Evolutionary conservation across 2,329 filamentous ascomycete species (phyloP).

Genomic region (Hymenotorrendiella dingleyae): DNA sequence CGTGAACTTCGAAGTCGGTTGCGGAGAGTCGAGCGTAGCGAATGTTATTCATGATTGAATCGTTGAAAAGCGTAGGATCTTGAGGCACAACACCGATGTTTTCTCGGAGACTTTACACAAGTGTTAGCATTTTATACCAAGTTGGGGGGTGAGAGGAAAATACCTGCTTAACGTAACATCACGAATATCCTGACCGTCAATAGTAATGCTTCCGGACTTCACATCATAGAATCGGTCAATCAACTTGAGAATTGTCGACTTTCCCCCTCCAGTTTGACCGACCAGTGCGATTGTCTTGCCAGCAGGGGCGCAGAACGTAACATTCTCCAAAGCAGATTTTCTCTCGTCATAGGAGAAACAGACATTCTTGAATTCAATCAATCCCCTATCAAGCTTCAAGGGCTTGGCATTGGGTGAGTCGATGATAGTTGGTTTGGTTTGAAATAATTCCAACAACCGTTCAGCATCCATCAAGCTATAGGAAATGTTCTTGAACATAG

Average conservation of each 20-base stretch:
- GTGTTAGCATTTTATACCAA: not conserved
- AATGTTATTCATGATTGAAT: slow-evolving; percentile 38
- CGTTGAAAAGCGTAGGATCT: slow-evolving; percentile 50
- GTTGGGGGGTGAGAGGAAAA: slow-evolving; percentile 41
- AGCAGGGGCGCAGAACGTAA: slow-evolving; percentile 31
- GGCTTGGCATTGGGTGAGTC: slow-evolving; percentile 41
- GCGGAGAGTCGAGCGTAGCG: slow-evolving; percentile 27
- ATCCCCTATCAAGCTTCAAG: slow-evolving; percentile 37
- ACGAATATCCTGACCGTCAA: slow-evolving; percentile 34
- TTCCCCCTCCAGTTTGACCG: slow-evolving; percentile 40
- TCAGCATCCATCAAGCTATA: slow-evolving; percentile 60
- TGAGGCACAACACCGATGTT: slow-evolving; percentile 52
- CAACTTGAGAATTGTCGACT: slow-evolving; percentile 38
- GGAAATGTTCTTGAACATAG: slow-evolving; percentile 42
- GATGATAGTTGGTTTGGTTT: slow-evolving; percentile 49
- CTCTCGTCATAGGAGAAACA: slow-evolving; percentile 33
- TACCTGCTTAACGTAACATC: slow-evolving; percentile 41
- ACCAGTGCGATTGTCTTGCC: slow-evolving; percentile 41
- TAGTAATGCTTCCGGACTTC: slow-evolving; percentile 33
- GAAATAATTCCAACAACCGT: slow-evolving; percentile 49
- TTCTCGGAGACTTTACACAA: slow-evolving; percentile 27
- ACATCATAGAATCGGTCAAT: slow-evolving; percentile 41
- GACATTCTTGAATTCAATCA: slow-evolving; percentile 31
- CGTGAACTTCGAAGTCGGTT: slow-evolving; percentile 28
- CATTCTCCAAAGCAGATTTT: slow-evolving; percentile 30